Percentiles rank a stretch among this genome's conserved stretches.
These are phyloP conservation scores for Periconia sp. DNA, from an alignment of 2,329 filamentous ascomycete genomes.

Conservation along the genomic window DNA sequence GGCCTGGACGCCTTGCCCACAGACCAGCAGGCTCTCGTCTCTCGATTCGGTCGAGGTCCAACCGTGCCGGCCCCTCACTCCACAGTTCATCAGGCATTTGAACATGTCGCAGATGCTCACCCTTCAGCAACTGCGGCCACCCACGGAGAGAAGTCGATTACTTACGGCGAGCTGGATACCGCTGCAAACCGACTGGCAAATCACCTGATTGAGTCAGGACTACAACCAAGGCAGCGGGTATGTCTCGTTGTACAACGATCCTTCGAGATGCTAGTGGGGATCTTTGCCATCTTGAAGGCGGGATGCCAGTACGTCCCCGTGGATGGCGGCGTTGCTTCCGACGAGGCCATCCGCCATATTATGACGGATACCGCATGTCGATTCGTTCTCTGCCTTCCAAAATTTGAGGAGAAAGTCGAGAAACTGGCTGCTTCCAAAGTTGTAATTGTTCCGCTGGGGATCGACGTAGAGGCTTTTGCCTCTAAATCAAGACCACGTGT, in stretches of 20 bases:
- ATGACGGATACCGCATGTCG: conserved; percentile 50
- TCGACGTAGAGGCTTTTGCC: conserved; percentile 14
- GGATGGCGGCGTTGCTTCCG: conserved; percentile 51
- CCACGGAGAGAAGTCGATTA: conserved; percentile 22
- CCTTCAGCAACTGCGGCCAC: conserved; percentile 25
- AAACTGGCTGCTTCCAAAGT: conserved; percentile 14
- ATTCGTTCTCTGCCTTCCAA: conserved; percentile 52
- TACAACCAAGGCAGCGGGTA: conserved; percentile 47
- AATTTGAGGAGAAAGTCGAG: conserved; percentile 30
- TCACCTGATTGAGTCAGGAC: conserved; percentile 30
- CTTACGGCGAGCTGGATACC: conserved; percentile 32
- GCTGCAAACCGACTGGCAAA: conserved; percentile 35
- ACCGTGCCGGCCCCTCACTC: conserved; percentile 15
- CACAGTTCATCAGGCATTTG: conserved; percentile 31
- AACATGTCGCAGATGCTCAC: conserved; percentile 26
- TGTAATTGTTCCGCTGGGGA: conserved; percentile 19
- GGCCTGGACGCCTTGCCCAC: conserved; percentile 16
- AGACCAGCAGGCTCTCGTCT: conserved; percentile 23
- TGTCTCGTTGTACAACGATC: conserved; percentile 60
- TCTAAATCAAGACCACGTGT: conserved; percentile 19
- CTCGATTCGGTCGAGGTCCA: conserved; percentile 26
- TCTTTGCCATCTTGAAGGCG: conserved; percentile 58
- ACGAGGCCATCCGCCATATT: conserved; percentile 49
- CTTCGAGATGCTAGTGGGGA: conserved; percentile 60
- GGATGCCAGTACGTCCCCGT: conserved; percentile 63